Conservation (phyloP, 495 filamentous ascomycete species). For the Xylaria curta region DNA sequence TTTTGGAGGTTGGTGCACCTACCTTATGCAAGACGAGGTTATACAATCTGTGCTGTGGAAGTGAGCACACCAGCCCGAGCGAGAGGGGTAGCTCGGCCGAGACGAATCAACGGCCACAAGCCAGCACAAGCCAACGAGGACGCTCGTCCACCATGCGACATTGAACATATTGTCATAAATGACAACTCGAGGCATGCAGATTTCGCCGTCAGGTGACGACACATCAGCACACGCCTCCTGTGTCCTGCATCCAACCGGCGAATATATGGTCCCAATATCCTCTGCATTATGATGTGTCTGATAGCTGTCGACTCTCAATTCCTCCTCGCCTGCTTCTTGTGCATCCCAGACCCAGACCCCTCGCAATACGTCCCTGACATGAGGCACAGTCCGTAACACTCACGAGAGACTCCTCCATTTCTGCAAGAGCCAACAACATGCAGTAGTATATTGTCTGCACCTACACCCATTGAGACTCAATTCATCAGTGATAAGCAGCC, state of each 20-base stretch:
- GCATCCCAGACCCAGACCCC: not conserved
- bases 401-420: not conserved
- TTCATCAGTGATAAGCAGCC: not conserved
- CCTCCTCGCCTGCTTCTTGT: not conserved
- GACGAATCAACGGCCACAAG: constrained; percentile 13
- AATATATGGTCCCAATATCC: not conserved
- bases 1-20: not conserved
- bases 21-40: constrained; percentile 17
- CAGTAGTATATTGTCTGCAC: constrained; percentile 3
- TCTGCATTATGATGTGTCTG: constrained; percentile 9
- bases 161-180: constrained; percentile 21
- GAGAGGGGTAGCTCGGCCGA: constrained; percentile 19
- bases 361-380: not conserved
- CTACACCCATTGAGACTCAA: not conserved
- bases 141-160: constrained; percentile 12
- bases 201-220: constrained; percentile 23
- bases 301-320: not conserved
- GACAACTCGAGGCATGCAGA: constrained; percentile 11
- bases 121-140: not conserved
- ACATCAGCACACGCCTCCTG: constrained; percentile 13
- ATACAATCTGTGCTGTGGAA: constrained; percentile 5
- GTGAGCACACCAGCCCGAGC: constrained; percentile 1
- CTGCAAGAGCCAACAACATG: constrained; percentile 7
- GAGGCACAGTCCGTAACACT: not conserved
- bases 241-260: constrained; percentile 17